phyloP scores from a whole-genome alignment of 2,329 filamentous ascomycete species.

The Pseudogymnoascus sp. region DNA sequence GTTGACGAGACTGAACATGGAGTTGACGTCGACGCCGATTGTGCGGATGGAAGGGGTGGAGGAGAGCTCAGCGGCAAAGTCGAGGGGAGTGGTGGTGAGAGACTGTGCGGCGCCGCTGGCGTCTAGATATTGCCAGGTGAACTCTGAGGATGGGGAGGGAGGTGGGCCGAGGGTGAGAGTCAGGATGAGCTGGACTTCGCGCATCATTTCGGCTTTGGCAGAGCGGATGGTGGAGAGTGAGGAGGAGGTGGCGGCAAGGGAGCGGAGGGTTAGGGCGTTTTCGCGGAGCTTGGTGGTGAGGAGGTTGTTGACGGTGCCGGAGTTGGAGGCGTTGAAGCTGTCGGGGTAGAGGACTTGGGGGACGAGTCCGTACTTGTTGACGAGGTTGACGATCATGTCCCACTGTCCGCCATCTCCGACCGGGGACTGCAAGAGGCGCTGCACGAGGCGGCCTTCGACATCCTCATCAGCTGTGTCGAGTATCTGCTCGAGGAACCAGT shows the following conservation, averaged over 20 bases:
- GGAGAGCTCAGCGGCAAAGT: constrained; percentile 63
- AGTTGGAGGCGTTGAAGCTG: constrained; percentile 68
- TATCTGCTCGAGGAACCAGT: constrained; percentile 81
- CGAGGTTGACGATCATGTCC: constrained; percentile 86
- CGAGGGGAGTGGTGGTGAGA: constrained; percentile 56
- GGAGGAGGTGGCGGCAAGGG: constrained; percentile 35
- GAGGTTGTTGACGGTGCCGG: constrained; percentile 60
- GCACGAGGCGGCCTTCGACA: constrained; percentile 65
- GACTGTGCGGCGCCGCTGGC: constrained; percentile 55
- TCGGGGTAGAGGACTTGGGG: constrained; percentile 78
- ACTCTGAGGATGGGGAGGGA: constrained; percentile 58
- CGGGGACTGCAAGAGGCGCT: constrained; percentile 58
- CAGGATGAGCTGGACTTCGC: constrained; percentile 72
- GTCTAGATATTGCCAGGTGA: constrained; percentile 75
- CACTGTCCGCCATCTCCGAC: constrained; percentile 80
- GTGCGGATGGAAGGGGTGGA: constrained; percentile 49
- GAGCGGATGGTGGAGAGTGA: constrained; percentile 29
- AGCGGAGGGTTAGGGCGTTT: constrained; percentile 65
- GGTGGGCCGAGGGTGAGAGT: constrained; percentile 76
- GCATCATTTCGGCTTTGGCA: constrained; percentile 66
- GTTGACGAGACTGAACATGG: constrained; percentile 74
- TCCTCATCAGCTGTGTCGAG: constrained; percentile 65
- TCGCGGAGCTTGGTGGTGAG: constrained; percentile 84
- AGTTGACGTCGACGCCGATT: constrained; percentile 52
- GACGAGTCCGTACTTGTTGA: constrained; percentile 81